Base-by-base conservation (phyloP, 257 asterid genomes). In the Solanum pinnatisectum region DNA sequence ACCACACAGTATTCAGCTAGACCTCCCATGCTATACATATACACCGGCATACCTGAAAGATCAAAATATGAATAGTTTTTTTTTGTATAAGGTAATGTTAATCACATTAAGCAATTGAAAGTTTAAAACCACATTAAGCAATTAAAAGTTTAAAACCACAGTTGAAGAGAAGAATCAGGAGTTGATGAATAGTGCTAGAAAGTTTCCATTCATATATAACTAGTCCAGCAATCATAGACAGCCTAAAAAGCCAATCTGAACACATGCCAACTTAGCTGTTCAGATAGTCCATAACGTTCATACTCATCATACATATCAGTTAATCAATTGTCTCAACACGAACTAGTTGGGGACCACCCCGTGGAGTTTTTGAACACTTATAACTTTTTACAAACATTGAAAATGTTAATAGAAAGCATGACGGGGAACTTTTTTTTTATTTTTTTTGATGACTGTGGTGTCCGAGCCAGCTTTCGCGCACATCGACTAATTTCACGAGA, bases 1-100 rank as follows among this genome's bases (percentile, higher is more conserved):
- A 97, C 98, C 88, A 97, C 99, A 71, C 99, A 97, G 91, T 70
- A 97, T 91, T 97, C 99, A 76, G 99, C 99, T 83, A 97, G 98
- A 39, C 99, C 99, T 40, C 99, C 99, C 99, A 97, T 97, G 89
- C 99, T 97, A 89, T 96, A 97, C 99, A 97, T 96, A 89, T 97
- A 97, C 79, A 94, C 98, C 37, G 99, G 99, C 89, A 95, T 97
- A 84, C 94, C 99, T 97, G 95, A 92, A 92, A 49, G 90, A 87
- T 39, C 60, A 90, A 89, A 85, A 90, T 6, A 88, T 23, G 67
- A 36, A 73, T 25, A 12, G 63, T 15, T 37, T 33, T 20, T 4
- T 73, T 73, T 36, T 73, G 46, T 1, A 36, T 35, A 72, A 18
- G 82, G 82, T 83, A 78, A 87, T 42, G 87, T 30, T 89, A 88